Base-by-base conservation (phyloP, 2,329 filamentous ascomycete genomes). In the Microdochium nivale region DNA sequence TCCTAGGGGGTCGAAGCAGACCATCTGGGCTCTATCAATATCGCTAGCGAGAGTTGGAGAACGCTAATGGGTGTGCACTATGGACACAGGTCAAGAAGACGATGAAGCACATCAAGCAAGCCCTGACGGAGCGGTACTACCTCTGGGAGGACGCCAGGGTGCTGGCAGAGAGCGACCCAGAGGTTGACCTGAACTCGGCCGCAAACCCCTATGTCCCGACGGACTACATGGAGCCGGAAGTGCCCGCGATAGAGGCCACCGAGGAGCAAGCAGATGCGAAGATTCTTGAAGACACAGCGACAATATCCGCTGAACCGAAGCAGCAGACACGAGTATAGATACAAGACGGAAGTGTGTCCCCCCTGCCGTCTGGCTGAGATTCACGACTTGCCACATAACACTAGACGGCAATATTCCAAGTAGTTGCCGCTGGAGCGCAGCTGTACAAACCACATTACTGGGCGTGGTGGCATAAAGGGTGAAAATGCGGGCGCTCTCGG, bases 121-220 rank as follows among this genome's bases (percentile, higher is more conserved):
- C 85, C 49, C 74, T 97, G 62, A 92, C 88, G 33, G 91, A 96
- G 71, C 80, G 92, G 62, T 94, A 83, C 73, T 92, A 96, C 70
- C 80, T 88, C 10, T 97, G 90, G 87, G 79, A 88, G 63, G 87
- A 90, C 63, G 89, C 89, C 23, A 72, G 81, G 49, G 70, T 78
- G 53, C 70, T 88, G 56, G 88, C 86, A 7, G 74, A 78, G 70
- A 63, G 70, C 9, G 88, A 92, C 64, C 76, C 78, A 4, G 84
- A 88, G 65, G 75, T 90, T 59, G 72, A 88, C 62, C 66, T 87
- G 25, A 75, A 72, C 27, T 71, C 70, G 30, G 60, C 71, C 2
- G 74, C 72, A 3, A 67, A 71, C 35, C 70, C 75, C 8, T 84
- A 80, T 62, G 73, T 61, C n/a, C 78, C 78, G 1, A 59, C 59